Evolutionary conservation across 164 flowering plant species (phyloP).

Genomic region (Kalanchoe fedtschenkoi): DNA sequence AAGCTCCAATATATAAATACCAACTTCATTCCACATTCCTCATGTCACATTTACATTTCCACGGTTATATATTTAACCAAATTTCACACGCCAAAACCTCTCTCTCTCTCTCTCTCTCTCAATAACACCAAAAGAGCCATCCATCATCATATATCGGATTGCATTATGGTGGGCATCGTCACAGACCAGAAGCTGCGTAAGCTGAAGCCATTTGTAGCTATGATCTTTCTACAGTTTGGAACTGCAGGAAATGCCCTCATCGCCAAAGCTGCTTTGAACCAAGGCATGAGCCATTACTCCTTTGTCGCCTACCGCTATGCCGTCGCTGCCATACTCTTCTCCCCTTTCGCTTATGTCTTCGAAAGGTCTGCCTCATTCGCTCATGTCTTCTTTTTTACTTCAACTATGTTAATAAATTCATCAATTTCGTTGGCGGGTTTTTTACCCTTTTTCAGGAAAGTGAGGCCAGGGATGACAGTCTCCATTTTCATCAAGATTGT

Average conservation of each 20-base stretch:
- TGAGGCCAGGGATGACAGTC: conserved; percentile 25
- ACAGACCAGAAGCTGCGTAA: not conserved
- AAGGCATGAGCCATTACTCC: conserved; percentile 38
- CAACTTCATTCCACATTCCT: too few relatives aligned
- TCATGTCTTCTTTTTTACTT: not conserved
- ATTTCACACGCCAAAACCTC: too few relatives aligned
- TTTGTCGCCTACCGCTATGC: conserved; percentile 33
- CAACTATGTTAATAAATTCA: not conserved
- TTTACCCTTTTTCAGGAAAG: conserved; percentile 21
- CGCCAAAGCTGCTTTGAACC: conserved; percentile 28
- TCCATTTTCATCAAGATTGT: conserved; percentile 21
- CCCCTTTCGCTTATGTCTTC: conserved; percentile 38
- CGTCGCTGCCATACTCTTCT: conserved; percentile 26
- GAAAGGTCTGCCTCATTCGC: conserved; percentile 27
- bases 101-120: too few relatives aligned
- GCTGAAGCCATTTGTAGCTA: conserved; percentile 25
- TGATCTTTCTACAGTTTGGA: conserved; percentile 31
- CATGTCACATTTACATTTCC: too few relatives aligned
- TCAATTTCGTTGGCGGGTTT: not conserved
- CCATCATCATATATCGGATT: not conserved
- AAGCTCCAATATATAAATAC: too few relatives aligned
- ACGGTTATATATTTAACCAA: too few relatives aligned
- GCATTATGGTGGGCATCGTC: not conserved
- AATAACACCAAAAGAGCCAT: not conserved
- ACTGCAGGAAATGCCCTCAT: conserved; percentile 31